phyloP scores from a whole-genome alignment of 805 yeast genomes.

The Candida krabiensis region DNA sequence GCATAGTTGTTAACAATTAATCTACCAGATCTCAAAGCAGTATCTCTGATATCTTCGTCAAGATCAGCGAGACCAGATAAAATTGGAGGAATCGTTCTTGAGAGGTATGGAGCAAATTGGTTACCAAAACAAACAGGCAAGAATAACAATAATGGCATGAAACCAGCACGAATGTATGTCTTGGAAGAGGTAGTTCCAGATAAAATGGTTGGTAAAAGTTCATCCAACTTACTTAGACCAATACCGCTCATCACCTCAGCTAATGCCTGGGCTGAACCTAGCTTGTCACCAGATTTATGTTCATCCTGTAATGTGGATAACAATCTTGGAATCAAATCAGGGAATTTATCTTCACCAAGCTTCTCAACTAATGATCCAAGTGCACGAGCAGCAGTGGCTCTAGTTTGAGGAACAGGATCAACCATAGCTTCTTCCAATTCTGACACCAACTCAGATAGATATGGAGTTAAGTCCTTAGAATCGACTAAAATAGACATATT shows the following conservation, averaged over 20 bases:
- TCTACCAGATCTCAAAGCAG: conserved; percentile 90
- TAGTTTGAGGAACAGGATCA: conserved; percentile 95
- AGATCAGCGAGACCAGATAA: conserved; percentile 87
- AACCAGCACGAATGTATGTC: conserved; percentile 82
- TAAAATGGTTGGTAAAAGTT: conserved; percentile 77
- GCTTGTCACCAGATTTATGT: conserved; percentile 79
- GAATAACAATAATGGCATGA: conserved; percentile 83
- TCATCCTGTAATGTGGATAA: conserved; percentile 76
- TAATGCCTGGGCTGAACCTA: conserved; percentile 96
- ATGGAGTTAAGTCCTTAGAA: conserved; percentile 79
- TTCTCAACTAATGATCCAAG: conserved; percentile 94
- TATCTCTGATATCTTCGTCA: conserved; percentile 84
- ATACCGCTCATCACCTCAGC: conserved; percentile 92
- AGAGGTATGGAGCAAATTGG: conserved; percentile 86
- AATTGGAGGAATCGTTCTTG: conserved; percentile 86
- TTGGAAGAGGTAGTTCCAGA: conserved; percentile 67
- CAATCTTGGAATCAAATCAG: conserved; percentile 81
- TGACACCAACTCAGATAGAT: conserved; percentile 70
- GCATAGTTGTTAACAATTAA: conserved; percentile 90
- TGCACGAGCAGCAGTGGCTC: conserved; percentile 97
- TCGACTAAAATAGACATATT: conserved; percentile 97
- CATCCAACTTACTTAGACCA: conserved; percentile 86
- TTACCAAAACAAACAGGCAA: conserved; percentile 93
- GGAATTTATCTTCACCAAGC: conserved; percentile 94
- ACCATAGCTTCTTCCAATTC: conserved; percentile 95